These are phyloP conservation scores for Akanthomyces muscarius DNA, from an alignment of 2,329 filamentous ascomycete genomes.

Conservation along the genomic window DNA sequence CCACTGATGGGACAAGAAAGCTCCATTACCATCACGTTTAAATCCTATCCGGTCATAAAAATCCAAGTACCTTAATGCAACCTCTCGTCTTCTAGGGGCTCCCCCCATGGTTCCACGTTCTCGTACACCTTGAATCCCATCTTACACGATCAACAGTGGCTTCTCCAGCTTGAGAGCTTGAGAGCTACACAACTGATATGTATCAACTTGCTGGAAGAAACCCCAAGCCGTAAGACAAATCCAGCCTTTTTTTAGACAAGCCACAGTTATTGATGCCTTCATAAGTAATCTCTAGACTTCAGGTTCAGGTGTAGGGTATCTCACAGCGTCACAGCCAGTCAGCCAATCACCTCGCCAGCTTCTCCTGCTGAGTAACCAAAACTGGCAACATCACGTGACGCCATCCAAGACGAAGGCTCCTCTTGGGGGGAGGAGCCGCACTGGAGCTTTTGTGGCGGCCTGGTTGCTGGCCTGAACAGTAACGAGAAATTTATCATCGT, in stretches of 20 bases:
- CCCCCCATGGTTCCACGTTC: no score
- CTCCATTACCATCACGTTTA: no score
- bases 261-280: neutral
- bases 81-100: no score
- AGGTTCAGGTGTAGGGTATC: neutral
- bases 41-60: no score
- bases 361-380: slow-evolving; percentile 14
- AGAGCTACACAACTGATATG: no score
- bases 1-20: no score
- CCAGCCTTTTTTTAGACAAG: neutral
- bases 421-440: neutral
- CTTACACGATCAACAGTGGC: no score
- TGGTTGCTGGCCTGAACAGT: slow-evolving; percentile 5
- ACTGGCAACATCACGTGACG: slow-evolving; percentile 26
- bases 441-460: neutral
- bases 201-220: no score
- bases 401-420: slow-evolving; percentile 11
- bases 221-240: no score
- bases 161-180: no score
- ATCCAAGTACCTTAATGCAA: no score
- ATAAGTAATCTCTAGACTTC: neutral
- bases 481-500: slow-evolving; percentile 45
- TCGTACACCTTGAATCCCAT: no score
- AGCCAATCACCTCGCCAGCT: slow-evolving; percentile 5
- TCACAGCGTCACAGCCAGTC: neutral